Percentiles rank a stretch among this genome's conserved stretches.
phyloP scores from a whole-genome alignment of 2,329 filamentous ascomycete species.

The Fonsecaea pedrosoi region DNA sequence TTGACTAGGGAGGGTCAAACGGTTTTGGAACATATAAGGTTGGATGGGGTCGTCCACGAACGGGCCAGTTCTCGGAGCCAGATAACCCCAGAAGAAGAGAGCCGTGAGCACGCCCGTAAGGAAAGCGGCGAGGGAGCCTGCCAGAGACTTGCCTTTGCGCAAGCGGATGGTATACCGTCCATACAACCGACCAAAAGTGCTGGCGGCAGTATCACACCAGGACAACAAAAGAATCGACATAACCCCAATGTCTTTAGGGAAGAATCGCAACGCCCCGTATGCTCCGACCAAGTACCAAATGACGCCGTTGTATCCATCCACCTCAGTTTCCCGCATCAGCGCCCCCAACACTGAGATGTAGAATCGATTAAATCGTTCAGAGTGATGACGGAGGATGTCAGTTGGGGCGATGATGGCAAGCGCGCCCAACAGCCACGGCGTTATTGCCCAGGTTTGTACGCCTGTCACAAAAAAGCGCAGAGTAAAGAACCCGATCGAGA shows the following conservation, averaged over 20 bases:
- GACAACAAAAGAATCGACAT: slow-evolving; percentile 88
- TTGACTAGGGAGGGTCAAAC: slow-evolving; percentile 70
- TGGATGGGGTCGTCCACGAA: slow-evolving; percentile 69
- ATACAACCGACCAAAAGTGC: slow-evolving; percentile 88
- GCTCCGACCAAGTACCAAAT: slow-evolving; percentile 95
- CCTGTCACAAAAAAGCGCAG: slow-evolving; percentile 83
- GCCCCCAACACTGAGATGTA: slow-evolving; percentile 87
- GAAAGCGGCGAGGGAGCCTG: slow-evolving; percentile 85
- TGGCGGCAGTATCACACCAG: slow-evolving; percentile 98
- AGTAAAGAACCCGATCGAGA: slow-evolving; percentile 95
- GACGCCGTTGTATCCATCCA: slow-evolving; percentile 91
- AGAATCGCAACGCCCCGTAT: slow-evolving; percentile 82
- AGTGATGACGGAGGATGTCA: slow-evolving; percentile 84
- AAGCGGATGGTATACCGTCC: slow-evolving; percentile 87
- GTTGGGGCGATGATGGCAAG: slow-evolving; percentile 83
- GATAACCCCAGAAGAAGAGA: slow-evolving; percentile 83
- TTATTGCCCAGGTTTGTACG: slow-evolving; percentile 76
- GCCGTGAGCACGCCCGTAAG: slow-evolving; percentile 82
- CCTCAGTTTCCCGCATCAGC: slow-evolving; percentile 96
- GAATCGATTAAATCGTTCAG: slow-evolving; percentile 78
- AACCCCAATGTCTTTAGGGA: slow-evolving; percentile 91
- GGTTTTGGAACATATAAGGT: slow-evolving; percentile 79
- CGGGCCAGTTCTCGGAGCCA: slow-evolving; percentile 72
- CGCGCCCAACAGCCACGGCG: slow-evolving; percentile 80
- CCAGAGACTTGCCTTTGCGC: slow-evolving; percentile 86